A percentile compares a stretch with the other conserved stretches of the same genome.
Conservation (phyloP, 352 stramenopile genomes). For the Phytopythium sindhum region DNA sequence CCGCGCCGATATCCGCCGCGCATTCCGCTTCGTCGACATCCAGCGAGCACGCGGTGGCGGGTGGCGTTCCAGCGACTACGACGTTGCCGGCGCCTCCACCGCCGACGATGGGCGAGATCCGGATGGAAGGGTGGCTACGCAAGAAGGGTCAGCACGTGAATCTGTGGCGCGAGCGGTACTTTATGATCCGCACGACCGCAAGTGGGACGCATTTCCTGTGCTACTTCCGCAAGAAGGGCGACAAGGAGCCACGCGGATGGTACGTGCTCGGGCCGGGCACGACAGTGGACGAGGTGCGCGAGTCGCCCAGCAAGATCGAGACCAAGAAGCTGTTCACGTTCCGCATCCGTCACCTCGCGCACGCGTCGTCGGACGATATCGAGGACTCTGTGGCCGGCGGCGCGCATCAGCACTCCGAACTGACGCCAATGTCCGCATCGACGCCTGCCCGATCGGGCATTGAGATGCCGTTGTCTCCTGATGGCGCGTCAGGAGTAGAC, state of each 20-base stretch:
- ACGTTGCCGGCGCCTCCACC: slow-evolving; percentile 11
- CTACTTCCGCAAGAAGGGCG: slow-evolving; percentile 83
- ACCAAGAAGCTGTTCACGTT: slow-evolving; percentile 87
- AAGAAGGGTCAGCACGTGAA: slow-evolving; percentile 88
- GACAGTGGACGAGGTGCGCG: slow-evolving; percentile 80
- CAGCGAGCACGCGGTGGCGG: slow-evolving; percentile 6
- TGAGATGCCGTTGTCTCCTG: slow-evolving; percentile 33
- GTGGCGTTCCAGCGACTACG: neutral
- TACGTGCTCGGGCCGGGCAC: slow-evolving; percentile 77
- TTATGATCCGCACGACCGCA: slow-evolving; percentile 82
- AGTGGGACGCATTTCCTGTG: slow-evolving; percentile 80
- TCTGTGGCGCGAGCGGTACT: slow-evolving; percentile 83
- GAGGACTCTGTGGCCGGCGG: slow-evolving; percentile 37
- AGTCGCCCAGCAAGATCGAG: slow-evolving; percentile 85
- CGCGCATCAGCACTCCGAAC: slow-evolving; percentile 8
- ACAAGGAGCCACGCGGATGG: slow-evolving; percentile 79
- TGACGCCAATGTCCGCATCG: slow-evolving; percentile 17
- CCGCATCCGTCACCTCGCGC: slow-evolving; percentile 61
- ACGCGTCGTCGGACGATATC: slow-evolving; percentile 43
- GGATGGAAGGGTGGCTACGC: slow-evolving; percentile 83
- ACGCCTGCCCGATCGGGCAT: slow-evolving; percentile 20
- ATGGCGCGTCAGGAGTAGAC: slow-evolving; percentile 15
- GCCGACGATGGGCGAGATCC: slow-evolving; percentile 56
- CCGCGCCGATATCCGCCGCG: slow-evolving; percentile 5
- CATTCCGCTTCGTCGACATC: neutral